Conservation (phyloP, 805 yeast genomes). For the Candida ovalis region DNA sequence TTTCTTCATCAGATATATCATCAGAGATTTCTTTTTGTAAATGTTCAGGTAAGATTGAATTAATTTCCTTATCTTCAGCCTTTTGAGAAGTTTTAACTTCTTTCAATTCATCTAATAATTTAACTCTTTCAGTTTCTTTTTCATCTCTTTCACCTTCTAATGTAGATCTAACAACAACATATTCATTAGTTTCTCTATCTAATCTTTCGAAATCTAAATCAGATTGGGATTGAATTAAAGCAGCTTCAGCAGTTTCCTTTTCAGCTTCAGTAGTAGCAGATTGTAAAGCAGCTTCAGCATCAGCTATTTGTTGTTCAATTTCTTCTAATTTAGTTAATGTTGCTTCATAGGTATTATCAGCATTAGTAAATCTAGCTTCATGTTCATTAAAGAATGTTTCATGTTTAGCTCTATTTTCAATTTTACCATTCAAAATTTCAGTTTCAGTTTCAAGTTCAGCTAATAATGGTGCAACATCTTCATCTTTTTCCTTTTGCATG, state of each 20-base stretch:
- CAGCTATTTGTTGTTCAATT: constrained; percentile 39
- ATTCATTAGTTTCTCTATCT: constrained; percentile 27
- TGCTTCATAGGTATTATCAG: constrained; percentile 38
- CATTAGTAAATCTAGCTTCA: constrained; percentile 40
- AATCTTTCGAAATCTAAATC: constrained; percentile 28
- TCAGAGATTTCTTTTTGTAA: constrained; percentile 35
- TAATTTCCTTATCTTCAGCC: constrained; percentile 44
- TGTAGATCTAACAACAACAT: constrained; percentile 30
- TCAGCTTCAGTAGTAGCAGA: constrained; percentile 29
- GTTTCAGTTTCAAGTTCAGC: constrained; percentile 50
- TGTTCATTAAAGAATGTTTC: constrained; percentile 44
- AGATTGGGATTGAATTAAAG: constrained; percentile 20
- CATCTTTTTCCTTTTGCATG: constrained; percentile 51
- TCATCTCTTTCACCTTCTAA: constrained; percentile 42
- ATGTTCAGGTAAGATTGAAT: constrained; percentile 50
- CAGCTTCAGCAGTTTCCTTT: constrained; percentile 26
- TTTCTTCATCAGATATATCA: constrained; percentile 25
- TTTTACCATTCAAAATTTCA: constrained; percentile 45
- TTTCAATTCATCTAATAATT: constrained; percentile 34
- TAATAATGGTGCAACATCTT: constrained; percentile 49
- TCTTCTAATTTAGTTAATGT: constrained; percentile 42
- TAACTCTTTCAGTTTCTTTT: constrained; percentile 38
- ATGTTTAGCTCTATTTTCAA: constrained; percentile 44
- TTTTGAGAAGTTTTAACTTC: constrained; percentile 33
- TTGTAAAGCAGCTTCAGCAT: constrained; percentile 36